Conservation (phyloP, 106 monocot genomes). For the Allium fistulosum region DNA sequence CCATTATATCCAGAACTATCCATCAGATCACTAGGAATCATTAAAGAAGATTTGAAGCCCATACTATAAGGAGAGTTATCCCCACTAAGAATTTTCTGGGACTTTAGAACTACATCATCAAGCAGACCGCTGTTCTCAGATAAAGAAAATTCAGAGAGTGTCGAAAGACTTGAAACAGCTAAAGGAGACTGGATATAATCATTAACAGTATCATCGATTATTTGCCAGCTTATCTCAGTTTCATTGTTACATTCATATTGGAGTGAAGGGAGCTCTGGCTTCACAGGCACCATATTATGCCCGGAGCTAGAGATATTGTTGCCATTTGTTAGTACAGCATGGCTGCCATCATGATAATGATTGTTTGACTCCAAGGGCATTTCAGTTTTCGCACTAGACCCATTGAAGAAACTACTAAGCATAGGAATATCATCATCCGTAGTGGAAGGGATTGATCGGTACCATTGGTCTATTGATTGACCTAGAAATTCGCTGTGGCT, state of each 20-base stretch:
- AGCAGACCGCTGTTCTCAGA: conserved; percentile 28
- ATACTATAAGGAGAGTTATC: conserved; percentile 8
- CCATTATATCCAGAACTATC: conserved; percentile 3
- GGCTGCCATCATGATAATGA: conserved; percentile 40
- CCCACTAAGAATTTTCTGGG: conserved; percentile 7
- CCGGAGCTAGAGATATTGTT: conserved; percentile 62
- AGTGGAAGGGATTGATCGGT: conserved; percentile 6
- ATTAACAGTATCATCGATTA: conserved; percentile 15
- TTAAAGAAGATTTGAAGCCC: conserved; percentile 17
- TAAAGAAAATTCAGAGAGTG: conserved; percentile 23
- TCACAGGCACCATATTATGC: conserved; percentile 30
- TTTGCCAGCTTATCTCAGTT: conserved; percentile 1
- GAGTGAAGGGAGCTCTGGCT: conserved; percentile 99
- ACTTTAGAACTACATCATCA: conserved; percentile 32
- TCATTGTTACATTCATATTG: conserved; percentile 40
- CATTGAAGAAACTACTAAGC: conserved; percentile 10
- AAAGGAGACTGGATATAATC: conserved; percentile 19
- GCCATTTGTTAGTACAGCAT: conserved; percentile 49
- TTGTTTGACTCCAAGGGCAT: conserved; percentile 19
- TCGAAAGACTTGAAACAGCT: conserved; percentile 1
- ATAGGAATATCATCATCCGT: conserved; percentile 1
- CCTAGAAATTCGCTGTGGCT: not conserved
- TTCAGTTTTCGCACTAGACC: conserved; percentile 12
- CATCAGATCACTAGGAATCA: conserved; percentile 7
- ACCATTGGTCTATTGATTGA: conserved; percentile 2